Base-by-base conservation (phyloP, 495 filamentous ascomycete genomes). In the Thermothielavioides terrestris region DNA sequence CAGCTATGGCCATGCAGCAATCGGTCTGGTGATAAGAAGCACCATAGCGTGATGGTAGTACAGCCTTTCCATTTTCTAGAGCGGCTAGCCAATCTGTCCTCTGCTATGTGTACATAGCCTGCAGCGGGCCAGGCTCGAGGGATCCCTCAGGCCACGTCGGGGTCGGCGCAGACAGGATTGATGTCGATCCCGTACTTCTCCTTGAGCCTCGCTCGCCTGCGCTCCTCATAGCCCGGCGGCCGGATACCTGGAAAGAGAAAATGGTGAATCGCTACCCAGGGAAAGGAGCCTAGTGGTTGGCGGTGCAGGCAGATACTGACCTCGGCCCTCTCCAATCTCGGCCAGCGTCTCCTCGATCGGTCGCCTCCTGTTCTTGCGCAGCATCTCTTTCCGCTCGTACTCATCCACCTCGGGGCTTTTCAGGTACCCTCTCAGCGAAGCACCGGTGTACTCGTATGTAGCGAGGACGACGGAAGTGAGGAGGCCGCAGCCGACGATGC, bases 181-280 rank as follows among this genome's bases (percentile, higher is more conserved):
- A 97, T 80, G 44, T 95, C 89, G 53, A 95, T 79, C 48, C 91
- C 90, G 60, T 95, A 97, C 55, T 81, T 85, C 72, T 91, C 80
- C 76, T 91, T 86, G 63, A 99, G 78, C 45, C 89, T 78, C 68
- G 88, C 75, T 43, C 78, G 75, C 57, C 94, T 81, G 66, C 94
- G 75, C 74, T 97, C 89, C 53, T 84, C 83, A 53, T 95, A 98
- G 22, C 88, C 88, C 12, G 85, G 83, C 25, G 76, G 88, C 52
- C 84, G 77, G 51, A 98, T 86, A 21, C 86, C 91, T 95, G 8
- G 9, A n/a, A n/a, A n/a, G 11, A 23, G 32, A 15, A 26, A 31
- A 14, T 40, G 1, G 22, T 49, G 74, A 55, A 77, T 69, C 34
- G 39, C 22, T 52, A 42, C 49, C 22, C 44, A 22, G 8, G 31